Percentiles rank a stretch among this genome's conserved stretches.
Conservation (phyloP, 345 rosid genomes). For the Eucalyptus decipiens region DNA sequence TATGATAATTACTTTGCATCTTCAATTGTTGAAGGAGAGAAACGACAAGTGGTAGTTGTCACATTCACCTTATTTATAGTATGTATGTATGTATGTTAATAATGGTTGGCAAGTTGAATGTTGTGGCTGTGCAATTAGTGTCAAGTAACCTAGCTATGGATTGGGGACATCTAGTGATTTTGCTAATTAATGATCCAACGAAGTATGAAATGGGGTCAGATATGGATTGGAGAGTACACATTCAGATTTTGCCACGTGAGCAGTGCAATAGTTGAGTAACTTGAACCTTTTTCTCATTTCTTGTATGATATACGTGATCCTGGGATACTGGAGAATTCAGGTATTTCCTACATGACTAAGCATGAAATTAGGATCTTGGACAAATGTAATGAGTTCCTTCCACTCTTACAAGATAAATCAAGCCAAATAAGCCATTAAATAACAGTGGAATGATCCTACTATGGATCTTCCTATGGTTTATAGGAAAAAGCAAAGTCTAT, state of each 20-base stretch:
- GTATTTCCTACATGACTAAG: not conserved
- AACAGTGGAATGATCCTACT: not conserved
- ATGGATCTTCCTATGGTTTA: not conserved
- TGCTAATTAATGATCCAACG: not conserved
- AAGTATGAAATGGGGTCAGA: not conserved
- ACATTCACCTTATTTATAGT: not conserved
- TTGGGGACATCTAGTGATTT: not conserved
- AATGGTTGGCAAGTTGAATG: not conserved
- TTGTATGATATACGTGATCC: not conserved
- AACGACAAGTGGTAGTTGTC: not conserved
- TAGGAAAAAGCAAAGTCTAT: not conserved
- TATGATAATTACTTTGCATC: not conserved
- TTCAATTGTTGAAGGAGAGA: not conserved
- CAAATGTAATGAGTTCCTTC: not conserved
- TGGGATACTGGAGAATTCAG: not conserved
- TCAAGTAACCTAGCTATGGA: not conserved
- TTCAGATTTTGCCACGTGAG: not conserved
- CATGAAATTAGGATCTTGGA: not conserved
- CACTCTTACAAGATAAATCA: not conserved
- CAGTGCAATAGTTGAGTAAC: not conserved
- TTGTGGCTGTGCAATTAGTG: not conserved
- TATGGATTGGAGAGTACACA: not conserved
- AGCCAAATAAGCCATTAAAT: not conserved
- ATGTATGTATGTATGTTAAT: not conserved
- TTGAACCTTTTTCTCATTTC: not conserved